phyloP scores from a whole-genome alignment of 345 rosid genomes.

The Nephelium lappaceum region DNA sequence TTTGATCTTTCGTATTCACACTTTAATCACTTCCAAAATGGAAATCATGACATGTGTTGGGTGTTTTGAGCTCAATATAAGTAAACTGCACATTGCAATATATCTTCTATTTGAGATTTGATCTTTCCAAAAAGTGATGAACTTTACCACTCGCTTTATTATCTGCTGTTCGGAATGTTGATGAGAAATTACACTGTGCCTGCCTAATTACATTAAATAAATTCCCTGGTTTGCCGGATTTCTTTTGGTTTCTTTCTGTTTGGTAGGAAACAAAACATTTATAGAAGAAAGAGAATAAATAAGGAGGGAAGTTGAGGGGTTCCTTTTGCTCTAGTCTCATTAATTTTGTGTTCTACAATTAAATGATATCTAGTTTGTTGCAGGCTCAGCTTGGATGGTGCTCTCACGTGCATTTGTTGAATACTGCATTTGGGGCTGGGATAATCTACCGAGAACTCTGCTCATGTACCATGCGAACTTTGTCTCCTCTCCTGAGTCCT shows the following conservation, averaged over 20 bases:
- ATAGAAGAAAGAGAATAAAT: neutral
- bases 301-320: neutral
- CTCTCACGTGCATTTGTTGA: constrained; percentile 85
- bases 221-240: neutral
- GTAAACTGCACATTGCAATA: neutral
- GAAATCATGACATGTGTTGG: neutral
- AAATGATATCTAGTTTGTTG: constrained; percentile 7
- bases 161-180: constrained; percentile 6
- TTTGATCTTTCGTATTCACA: neutral
- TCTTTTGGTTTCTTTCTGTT: neutral
- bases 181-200: neutral
- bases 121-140: neutral
- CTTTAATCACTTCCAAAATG: neutral
- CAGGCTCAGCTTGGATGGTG: constrained; percentile 99
- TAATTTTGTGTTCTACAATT: neutral
- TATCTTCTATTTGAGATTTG: neutral
- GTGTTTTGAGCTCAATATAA: neutral
- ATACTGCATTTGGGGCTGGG: constrained; percentile 98
- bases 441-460: constrained; percentile 87
- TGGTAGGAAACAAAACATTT: neutral
- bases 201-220: neutral
- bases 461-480: constrained; percentile 96
- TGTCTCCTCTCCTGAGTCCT: constrained; percentile 96
- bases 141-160: neutral
- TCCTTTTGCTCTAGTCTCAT: neutral